Evolutionary conservation across 2,329 filamentous ascomycete genomes (phyloP).

Genomic region (Exophiala sp.): DNA sequence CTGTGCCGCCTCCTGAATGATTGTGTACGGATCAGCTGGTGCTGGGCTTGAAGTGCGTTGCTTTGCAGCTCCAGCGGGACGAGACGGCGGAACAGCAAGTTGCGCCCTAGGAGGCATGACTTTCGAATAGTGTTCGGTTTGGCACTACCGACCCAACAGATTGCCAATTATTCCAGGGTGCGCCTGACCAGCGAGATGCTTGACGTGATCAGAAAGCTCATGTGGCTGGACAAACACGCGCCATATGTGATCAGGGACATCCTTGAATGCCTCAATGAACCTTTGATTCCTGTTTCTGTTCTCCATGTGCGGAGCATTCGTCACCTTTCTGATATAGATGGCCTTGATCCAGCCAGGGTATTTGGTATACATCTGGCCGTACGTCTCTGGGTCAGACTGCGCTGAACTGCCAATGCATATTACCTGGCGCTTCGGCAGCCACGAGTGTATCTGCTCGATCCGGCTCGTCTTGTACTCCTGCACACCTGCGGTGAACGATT

Average conservation of each 20-base stretch:
- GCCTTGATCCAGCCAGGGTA: conserved; percentile 71
- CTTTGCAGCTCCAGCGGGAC: too few relatives aligned
- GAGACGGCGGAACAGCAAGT: too few relatives aligned
- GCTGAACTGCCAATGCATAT: conserved; percentile 86
- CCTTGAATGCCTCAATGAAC: conserved; percentile 77
- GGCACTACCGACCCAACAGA: conserved; percentile 21
- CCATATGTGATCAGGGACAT: conserved; percentile 66
- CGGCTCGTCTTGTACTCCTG: conserved; percentile 74
- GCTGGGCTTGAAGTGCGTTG: too few relatives aligned
- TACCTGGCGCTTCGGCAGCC: conserved; percentile 73
- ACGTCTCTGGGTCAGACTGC: conserved; percentile 84
- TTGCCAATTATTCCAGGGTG: conserved; percentile 17
- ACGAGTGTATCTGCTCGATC: conserved; percentile 69
- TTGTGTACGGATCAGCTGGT: too few relatives aligned
- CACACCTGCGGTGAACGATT: conserved; percentile 71
- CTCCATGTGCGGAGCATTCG: conserved; percentile 66
- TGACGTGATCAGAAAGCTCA: conserved; percentile 49
- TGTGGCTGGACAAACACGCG: conserved; percentile 72
- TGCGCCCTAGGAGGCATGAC: not conserved
- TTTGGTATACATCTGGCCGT: conserved; percentile 66
- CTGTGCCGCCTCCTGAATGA: too few relatives aligned
- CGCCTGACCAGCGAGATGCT: conserved; percentile 22
- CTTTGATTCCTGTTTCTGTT: conserved; percentile 67
- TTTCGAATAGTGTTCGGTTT: conserved; percentile 15
- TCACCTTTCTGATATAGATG: conserved; percentile 81